phyloP scores from a whole-genome alignment of 495 filamentous ascomycete genomes.

The Penicillium steckii region DNA sequence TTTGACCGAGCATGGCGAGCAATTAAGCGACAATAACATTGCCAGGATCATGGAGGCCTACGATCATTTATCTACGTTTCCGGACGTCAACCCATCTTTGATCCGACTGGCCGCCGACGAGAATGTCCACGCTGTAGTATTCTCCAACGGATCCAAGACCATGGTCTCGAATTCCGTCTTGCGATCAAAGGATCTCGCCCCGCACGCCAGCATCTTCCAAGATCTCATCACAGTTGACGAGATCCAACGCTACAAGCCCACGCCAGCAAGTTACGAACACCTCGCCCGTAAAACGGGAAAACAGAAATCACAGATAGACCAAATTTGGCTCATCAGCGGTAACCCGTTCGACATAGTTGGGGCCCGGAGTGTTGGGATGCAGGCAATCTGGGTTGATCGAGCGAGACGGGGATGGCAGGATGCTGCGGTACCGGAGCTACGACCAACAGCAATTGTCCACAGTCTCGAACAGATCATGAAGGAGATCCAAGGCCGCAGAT shows the following conservation, averaged over 20 bases:
- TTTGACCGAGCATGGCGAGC: slow-evolving; percentile 50
- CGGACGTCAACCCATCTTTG: slow-evolving; percentile 60
- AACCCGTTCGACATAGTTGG: slow-evolving; percentile 80
- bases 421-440: slow-evolving; percentile 21
- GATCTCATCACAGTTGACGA: slow-evolving; percentile 63
- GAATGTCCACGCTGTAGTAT: slow-evolving; percentile 57
- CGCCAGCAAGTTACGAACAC: slow-evolving; percentile 60
- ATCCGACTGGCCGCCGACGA: slow-evolving; percentile 37
- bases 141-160: slow-evolving; percentile 68
- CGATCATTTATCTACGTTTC: slow-evolving; percentile 65
- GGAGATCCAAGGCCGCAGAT: slow-evolving; percentile 17
- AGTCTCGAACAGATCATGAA: slow-evolving; percentile 30
- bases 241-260: slow-evolving; percentile 65
- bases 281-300: slow-evolving; percentile 54
- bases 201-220: slow-evolving; percentile 49
- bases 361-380: slow-evolving; percentile 46
- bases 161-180: slow-evolving; percentile 64
- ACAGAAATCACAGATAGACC: slow-evolving; percentile 36
- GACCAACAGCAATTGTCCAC: slow-evolving; percentile 29
- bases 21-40: slow-evolving; percentile 41
- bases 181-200: slow-evolving; percentile 54
- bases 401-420: slow-evolving; percentile 44
- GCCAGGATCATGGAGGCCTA: slow-evolving; percentile 62
- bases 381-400: slow-evolving; percentile 70
- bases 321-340: slow-evolving; percentile 71